Base-by-base conservation (phyloP, 129 eudicot species). In the Ambrosia trifida region DNA sequence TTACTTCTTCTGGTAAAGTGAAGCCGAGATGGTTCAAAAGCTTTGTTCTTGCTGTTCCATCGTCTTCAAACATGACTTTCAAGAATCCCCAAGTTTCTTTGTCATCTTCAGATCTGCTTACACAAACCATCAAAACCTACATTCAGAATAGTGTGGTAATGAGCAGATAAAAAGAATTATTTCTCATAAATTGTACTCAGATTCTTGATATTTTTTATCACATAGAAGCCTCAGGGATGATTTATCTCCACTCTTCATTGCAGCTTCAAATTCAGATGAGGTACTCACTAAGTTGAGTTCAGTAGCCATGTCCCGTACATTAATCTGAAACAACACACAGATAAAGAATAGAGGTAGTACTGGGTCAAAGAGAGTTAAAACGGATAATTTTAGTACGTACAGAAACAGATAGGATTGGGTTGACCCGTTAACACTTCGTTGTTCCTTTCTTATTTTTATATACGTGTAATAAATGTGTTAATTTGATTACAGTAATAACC, bases 71-170 rank as follows among this genome's bases (percentile, higher is more conserved):
- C 44, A 91, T 91, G 72, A 88, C 90, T 73, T 88, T 91, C 82
- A 91, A 76, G 68, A 91, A 91, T 49, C 95, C 89, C 98, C 98
- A 92, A 33, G 87, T 89, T 74, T 92, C 98, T 72, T 72, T 85
- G 58, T 92, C 98, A 50, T 84, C 94, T 71, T 85, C 95, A 66
- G 85, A 87, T 75, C 98, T 92, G 84, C 69, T 35, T 28, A 54
- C 20, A 3, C n/a, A 62, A 53, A 90, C 85, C 97, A 96, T 71
- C 85, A 62, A 44, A n/a, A 16, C 47, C 43, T 72, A 56, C 8
- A 28, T 44, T 76, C 41, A 79, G 51, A 64, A 58, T 47, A 16
- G 68, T 20, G 32, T 58, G n/a, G 66, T 33, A 40, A n/a, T 43
- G 9, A 24, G 41, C 35, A 75, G 53, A 40, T n/a, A 35, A 68